Percentiles rank a stretch among this genome's conserved stretches.
Conservation (phyloP, 1,284 basidiomycete genomes). For the Pterula multifida region DNA sequence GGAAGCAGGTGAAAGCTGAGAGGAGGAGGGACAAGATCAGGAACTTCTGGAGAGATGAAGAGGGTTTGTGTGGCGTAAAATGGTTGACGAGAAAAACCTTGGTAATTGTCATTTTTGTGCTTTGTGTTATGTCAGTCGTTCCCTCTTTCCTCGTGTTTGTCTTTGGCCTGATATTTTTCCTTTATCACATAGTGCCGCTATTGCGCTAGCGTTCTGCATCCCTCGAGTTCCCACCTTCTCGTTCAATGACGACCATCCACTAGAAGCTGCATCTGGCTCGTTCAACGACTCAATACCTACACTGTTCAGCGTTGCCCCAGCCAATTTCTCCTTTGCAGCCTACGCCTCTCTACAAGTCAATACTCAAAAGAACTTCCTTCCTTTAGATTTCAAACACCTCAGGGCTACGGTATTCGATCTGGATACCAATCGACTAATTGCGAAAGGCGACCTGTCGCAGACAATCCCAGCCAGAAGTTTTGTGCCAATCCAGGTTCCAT, state of each 20-base stretch:
- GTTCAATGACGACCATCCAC: constrained; percentile 46
- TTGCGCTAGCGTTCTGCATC: constrained; percentile 65
- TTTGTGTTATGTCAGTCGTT: constrained; percentile 49
- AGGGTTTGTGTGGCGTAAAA: constrained; percentile 56
- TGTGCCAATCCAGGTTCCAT: constrained; percentile 51
- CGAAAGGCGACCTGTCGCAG: constrained; percentile 43
- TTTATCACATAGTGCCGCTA: constrained; percentile 36
- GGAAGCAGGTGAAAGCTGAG: constrained; percentile 46
- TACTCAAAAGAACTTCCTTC: constrained; percentile 61
- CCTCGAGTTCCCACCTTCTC: constrained; percentile 67
- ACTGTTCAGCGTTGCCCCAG: constrained; percentile 56
- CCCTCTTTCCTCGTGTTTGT: constrained; percentile 3
- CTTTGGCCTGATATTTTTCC: constrained; percentile 7
- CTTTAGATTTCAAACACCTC: constrained; percentile 58
- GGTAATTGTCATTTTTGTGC: constrained; percentile 54
- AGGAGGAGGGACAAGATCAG: constrained; percentile 45
- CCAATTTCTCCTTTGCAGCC: constrained; percentile 81
- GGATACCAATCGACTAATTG: constrained; percentile 50
- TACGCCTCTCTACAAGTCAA: constrained; percentile 62
- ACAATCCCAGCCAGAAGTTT: constrained; percentile 54
- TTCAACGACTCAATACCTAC: constrained; percentile 45
- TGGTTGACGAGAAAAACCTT: constrained; percentile 64
- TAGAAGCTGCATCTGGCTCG: constrained; percentile 41
- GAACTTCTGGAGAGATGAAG: constrained; percentile 61
- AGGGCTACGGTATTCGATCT: constrained; percentile 57